phyloP scores from a whole-genome alignment of 2,329 filamentous ascomycete genomes.

The Atkinsonella hypoxylon region DNA sequence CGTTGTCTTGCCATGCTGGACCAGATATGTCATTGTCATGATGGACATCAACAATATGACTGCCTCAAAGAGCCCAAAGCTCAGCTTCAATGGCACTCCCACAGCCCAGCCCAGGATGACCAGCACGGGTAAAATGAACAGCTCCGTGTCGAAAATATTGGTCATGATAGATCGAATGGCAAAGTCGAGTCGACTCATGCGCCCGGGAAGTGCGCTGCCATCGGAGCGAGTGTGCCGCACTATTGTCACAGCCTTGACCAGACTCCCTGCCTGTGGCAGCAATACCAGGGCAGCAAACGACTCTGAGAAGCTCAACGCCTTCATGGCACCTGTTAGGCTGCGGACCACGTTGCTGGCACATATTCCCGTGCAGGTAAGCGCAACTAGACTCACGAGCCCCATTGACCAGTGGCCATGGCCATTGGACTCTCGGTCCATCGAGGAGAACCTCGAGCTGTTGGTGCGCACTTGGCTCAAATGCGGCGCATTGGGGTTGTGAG shows the following conservation, averaged over 20 bases:
- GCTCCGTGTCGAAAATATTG: constrained; percentile 5
- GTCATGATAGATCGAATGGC: constrained; percentile 7
- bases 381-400: background rate
- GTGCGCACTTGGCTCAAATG: background rate
- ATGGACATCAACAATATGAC: constrained; percentile 9
- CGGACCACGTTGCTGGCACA: background rate
- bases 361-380: background rate
- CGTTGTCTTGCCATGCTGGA: constrained; percentile 10
- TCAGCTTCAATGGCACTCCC: constrained; percentile 8
- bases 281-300: constrained; percentile 4
- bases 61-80: constrained; percentile 8
- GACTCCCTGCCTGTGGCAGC: constrained; percentile 3
- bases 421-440: background rate
- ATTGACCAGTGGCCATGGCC: background rate
- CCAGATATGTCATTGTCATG: constrained; percentile 9
- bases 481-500: constrained; percentile 1
- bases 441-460: background rate
- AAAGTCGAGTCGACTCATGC: constrained; percentile 5
- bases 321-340: background rate
- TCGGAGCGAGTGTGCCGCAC: constrained; percentile 1
- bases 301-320: background rate
- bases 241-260: constrained; percentile 4
- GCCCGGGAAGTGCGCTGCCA: background rate
- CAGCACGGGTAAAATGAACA: constrained; percentile 5
- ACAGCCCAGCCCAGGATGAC: constrained; percentile 4